Evolutionary conservation across 2,329 filamentous ascomycete species (phyloP), one percentile per base, ranked within the genome.

Genomic region (Magnaporthiopsis incrustans): DNA sequence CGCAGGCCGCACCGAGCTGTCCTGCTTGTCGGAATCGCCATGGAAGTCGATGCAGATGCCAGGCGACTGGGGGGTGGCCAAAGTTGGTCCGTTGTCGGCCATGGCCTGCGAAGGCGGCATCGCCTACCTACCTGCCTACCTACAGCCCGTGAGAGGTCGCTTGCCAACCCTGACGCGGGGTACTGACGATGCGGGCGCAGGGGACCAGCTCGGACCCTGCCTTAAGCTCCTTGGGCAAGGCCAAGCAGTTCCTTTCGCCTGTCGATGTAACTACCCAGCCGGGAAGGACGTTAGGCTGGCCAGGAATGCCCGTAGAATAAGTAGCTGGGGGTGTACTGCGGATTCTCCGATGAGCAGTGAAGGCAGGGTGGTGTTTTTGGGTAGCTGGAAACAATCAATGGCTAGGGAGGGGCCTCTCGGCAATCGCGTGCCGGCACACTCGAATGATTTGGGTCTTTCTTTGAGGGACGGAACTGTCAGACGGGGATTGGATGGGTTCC

Each of bases 21-120:
- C 65, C 61, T 67, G 33, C 8, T n/a, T 14, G 8, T 30, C 66
- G 56, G 67, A 53, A 61, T 70, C 71, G 67, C 74, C 72, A 65
- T 72, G 67, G 66, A 75, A 73, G 63, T 75, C 73, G 64, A 79
- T 70, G 32, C 71, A 73, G 67, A 79, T 78, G 44, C 68, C 72
- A 53, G 77, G 77, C 57, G 77, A 78, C 63, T 71, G 69, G 33
- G 76, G 65, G 25, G 59, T 30, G n/a, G 25, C 33, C 26, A 60
- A 14, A 38, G n/a, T n/a, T 10, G 59, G 33, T 4, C 44, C 44
- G 44, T 22, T 53, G 44, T 25, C 22, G 44, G 44, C 44, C 44
- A 53, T 53, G 44, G 44, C 44, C 44, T 53, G 44, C 44, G 44
- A 18, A 44, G 38, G 44, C 44, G 44, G 44, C 44, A 25, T 25